phyloP scores from a whole-genome alignment of 805 yeast genomes.

The Danielia reshetovae region DNA sequence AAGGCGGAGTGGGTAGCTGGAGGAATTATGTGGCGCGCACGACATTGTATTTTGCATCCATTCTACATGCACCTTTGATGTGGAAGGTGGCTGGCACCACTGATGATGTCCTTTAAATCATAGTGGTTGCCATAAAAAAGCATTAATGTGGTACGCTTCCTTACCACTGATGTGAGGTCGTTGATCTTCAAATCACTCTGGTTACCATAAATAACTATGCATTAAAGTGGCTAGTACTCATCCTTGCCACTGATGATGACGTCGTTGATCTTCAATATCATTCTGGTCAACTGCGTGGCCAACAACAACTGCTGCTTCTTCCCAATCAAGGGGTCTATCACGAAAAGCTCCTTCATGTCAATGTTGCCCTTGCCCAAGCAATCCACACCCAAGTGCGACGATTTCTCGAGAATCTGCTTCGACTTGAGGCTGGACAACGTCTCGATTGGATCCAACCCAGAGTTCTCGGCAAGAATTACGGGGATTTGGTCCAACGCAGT shows the following conservation, averaged over 20 bases:
- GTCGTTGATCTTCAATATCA: conserved; percentile 95
- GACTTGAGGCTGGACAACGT: conserved; percentile 80
- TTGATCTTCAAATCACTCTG: conserved; percentile 2
- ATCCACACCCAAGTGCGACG: conserved; percentile 82
- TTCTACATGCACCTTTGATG: no score
- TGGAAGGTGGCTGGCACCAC: no score
- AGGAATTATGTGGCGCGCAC: no score
- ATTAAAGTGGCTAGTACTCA: conserved; percentile 42
- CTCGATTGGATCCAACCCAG: conserved; percentile 93
- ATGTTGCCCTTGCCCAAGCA: conserved; percentile 84
- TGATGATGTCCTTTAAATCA: no score
- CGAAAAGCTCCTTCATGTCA: conserved; percentile 92
- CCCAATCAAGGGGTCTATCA: conserved; percentile 95
- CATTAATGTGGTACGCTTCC: no score
- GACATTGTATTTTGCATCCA: no score
- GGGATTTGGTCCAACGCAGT: conserved; percentile 89
- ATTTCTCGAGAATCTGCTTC: conserved; percentile 71
- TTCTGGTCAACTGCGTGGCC: conserved; percentile 96
- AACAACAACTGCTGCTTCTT: conserved; percentile 92
- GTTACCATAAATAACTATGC: no score
- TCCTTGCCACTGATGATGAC: conserved; percentile 90
- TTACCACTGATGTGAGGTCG: neutral
- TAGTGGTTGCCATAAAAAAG: no score
- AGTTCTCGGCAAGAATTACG: conserved; percentile 93
- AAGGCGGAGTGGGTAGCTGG: no score